Evolutionary conservation across 441 rosid genomes (phyloP), one percentile per base, ranked within the genome.

Genomic region (Isatis lusitanica): DNA sequence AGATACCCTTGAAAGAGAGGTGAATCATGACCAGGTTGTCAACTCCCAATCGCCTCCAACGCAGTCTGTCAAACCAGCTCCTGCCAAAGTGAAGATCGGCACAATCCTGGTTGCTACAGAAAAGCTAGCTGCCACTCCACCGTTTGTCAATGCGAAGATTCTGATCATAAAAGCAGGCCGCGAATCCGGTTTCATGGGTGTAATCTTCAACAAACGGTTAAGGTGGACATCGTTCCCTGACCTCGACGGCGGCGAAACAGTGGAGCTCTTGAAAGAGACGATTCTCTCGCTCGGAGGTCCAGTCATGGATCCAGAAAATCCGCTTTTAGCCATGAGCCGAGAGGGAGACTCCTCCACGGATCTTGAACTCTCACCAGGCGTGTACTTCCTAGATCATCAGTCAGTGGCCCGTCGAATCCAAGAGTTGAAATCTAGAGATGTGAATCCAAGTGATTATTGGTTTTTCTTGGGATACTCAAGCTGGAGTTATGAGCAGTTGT

Each of bases 401-500:
- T 89, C 90, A 0, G 85, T 92, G 2, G 13, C 83, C 5, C 40
- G 50, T 13, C 84, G 74, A 71, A 85, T 91, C 28, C 77, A 87
- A 73, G 85, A 76, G 68, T 50, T 79, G 26, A 68, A 79, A 46
- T 78, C 83, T 2, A 87, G 87, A 74, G 85, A 77, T 55, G 78
- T 69, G 33, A 83, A 85, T 8, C 50, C 86, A 2, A 15, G 68
- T 4, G 88, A 86, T 38, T 91, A 87, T 76, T 95, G 97, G 97
- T 93, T 95, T 79, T 93, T 95, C 89, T 71, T 93, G 78, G 99
- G 99, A 9, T 85, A 81, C 71, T 82, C 97, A 0, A 80, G 86
- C 75, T 95, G 99, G 99, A 85, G 85, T 43, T 87, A 97, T 90
- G 79, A 80, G 5, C 99, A 95, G 76, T 72, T 95, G 69, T 83